Conservation (phyloP, 306 rosid genomes). For the Astragalus glycyphyllos region DNA sequence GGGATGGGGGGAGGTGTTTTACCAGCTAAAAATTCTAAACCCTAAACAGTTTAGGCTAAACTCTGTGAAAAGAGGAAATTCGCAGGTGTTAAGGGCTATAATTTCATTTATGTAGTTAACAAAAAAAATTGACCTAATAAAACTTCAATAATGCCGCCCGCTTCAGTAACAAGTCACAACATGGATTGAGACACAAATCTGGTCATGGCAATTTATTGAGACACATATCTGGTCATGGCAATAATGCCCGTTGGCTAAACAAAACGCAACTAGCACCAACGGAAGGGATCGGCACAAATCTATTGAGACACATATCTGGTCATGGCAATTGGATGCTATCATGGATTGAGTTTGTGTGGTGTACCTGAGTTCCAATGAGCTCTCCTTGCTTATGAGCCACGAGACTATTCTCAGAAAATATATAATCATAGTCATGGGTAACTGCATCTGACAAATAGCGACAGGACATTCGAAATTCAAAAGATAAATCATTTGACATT, state of each 20-base stretch:
- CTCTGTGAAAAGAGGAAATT: too few species aligned
- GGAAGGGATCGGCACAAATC: constrained; percentile 18
- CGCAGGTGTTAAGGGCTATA: neutral
- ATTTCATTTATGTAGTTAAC: constrained; percentile 4
- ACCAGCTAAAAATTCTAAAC: too few species aligned
- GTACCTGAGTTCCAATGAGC: constrained; percentile 80
- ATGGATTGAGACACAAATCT: constrained; percentile 18
- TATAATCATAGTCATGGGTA: constrained; percentile 72
- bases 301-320: neutral
- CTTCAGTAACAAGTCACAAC: neutral
- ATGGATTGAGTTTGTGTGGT: neutral
- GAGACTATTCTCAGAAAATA: constrained; percentile 86
- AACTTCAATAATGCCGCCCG: too few species aligned
- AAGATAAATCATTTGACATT: neutral
- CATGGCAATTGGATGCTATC: constrained; percentile 21
- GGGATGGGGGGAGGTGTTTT: too few species aligned
- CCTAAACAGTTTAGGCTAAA: too few species aligned
- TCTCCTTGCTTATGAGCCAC: constrained; percentile 83
- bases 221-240: neutral
- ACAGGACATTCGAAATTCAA: neutral
- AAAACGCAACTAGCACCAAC: too few species aligned
- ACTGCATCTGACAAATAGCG: constrained; percentile 55
- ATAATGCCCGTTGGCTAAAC: too few species aligned
- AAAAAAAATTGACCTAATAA: neutral
- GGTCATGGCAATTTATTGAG: too few species aligned